Evolutionary conservation across 352 stramenopile species (phyloP), one percentile per base, ranked within the genome.

Genomic region (Phytophthora tubulina): DNA sequence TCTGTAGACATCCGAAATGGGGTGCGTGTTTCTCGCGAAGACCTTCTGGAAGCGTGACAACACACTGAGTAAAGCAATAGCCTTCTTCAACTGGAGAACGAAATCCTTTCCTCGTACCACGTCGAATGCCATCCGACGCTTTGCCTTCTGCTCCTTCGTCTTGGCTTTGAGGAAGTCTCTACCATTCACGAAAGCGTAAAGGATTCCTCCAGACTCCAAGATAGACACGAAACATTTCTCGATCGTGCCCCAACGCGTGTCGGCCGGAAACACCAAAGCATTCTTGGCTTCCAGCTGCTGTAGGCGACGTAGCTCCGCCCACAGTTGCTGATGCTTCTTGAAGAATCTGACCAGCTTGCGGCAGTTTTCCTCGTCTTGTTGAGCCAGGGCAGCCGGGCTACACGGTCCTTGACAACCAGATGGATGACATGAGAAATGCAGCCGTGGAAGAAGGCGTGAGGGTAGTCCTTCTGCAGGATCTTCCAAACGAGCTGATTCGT

Each of bases 301-400:
- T 0, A 53, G 31, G 1, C 31, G 39, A 0, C 9, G 14, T 5
- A 67, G 7, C 15, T 67, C 51, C 9, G 52, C 41, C 49, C 30
- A 67, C 30, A 69, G n/a, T 42, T 62, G 41, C 21, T 69, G n/a
- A 14, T 51, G 42, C 17, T 61, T 57, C 33, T 69, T 62, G 0
- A 69, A 56, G 15, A 70, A 63, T 0, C 52, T 27, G 13, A 58
- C 62, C 1, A 63, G 8, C 15, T 63, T 42, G 3, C 42, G 41
- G 5, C 42, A 68, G 17, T 61, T 27, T 8, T 35, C 15, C 21
- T 52, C 0, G 63, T 42, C 9, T 17, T 46, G 3, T 38, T 46
- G 1, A 58, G 36, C 35, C 51, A 63, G 0, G 42, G 6, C 14
- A 63, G 30, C 10, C 17, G 53, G 11, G 48, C 30, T 17, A 58